Evolutionary conservation across 495 filamentous ascomycete species (phyloP).

Genomic region (Penicillium malachiteum): DNA sequence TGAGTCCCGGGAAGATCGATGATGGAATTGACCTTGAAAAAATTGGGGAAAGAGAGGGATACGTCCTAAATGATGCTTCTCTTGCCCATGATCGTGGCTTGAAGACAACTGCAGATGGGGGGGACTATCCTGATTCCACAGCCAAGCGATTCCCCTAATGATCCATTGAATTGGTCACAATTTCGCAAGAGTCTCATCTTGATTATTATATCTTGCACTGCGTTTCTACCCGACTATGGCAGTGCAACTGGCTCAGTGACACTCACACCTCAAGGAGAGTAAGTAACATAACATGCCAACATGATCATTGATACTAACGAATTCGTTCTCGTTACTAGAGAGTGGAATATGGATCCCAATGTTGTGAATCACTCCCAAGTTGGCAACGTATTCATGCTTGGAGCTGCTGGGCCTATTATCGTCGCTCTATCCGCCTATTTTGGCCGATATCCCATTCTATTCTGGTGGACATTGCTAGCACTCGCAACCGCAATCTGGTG

Average conservation of each 20-base stretch:
- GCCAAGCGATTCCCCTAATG: slow-evolving; percentile 53
- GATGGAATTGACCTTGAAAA: slow-evolving; percentile 16
- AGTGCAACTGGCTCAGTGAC: slow-evolving; percentile 54
- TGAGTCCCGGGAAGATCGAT: not conserved
- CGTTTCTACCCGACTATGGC: slow-evolving; percentile 60
- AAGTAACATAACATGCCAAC: slow-evolving; percentile 2
- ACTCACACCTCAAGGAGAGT: slow-evolving; percentile 50
- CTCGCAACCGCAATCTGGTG: slow-evolving; percentile 54
- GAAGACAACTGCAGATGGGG: slow-evolving; percentile 24
- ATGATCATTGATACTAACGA: not conserved
- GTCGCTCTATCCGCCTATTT: slow-evolving; percentile 57
- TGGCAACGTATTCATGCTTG: slow-evolving; percentile 60
- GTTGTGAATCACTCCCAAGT: slow-evolving; percentile 55
- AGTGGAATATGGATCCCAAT: slow-evolving; percentile 48
- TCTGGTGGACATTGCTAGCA: slow-evolving; percentile 53
- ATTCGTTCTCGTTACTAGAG: slow-evolving; percentile 15
- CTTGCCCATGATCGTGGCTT: slow-evolving; percentile 14
- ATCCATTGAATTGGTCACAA: slow-evolving; percentile 60
- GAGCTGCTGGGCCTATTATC: slow-evolving; percentile 54
- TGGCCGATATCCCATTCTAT: slow-evolving; percentile 57
- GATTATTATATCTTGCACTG: slow-evolving; percentile 49
- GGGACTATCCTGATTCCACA: slow-evolving; percentile 59
- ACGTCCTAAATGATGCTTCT: slow-evolving; percentile 20
- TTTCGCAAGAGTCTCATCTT: slow-evolving; percentile 55
- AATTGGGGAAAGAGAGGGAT: slow-evolving; percentile 25